A percentile compares a stretch with the other conserved stretches of the same genome.
Conservation (phyloP, 2,329 filamentous ascomycete species). For the Verticillium longisporum region DNA sequence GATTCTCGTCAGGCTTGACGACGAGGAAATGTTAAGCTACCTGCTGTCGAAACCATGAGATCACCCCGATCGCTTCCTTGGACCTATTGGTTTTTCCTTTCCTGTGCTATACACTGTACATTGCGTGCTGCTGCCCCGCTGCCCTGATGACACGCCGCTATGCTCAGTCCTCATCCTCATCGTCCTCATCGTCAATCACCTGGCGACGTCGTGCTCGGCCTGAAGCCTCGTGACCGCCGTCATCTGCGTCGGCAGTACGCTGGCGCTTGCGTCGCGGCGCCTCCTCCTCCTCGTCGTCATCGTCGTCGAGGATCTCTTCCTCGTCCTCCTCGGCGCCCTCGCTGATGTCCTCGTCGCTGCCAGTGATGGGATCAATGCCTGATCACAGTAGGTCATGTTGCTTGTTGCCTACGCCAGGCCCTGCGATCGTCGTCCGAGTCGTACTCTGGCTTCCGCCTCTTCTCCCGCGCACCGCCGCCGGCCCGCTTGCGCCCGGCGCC, state of each 20-base stretch:
- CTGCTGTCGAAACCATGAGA: not conserved
- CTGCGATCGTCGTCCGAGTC: slow-evolving; percentile 76
- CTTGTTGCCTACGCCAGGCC: too few relatives aligned
- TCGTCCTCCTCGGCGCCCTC: slow-evolving; percentile 54
- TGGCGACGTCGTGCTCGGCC: slow-evolving; percentile 45
- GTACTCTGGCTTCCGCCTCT: slow-evolving; percentile 55
- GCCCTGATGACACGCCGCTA: not conserved
- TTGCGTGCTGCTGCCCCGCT: too few relatives aligned
- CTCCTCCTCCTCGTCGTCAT: slow-evolving; percentile 37
- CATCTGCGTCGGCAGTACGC: slow-evolving; percentile 40
- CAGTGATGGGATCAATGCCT: too few relatives aligned
- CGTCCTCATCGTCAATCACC: slow-evolving; percentile 55
- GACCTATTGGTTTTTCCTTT: not conserved
- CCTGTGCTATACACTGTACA: not conserved
- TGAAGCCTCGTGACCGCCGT: slow-evolving; percentile 40
- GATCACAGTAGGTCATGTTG: too few relatives aligned
- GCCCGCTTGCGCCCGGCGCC: slow-evolving; percentile 45
- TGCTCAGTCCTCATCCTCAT: slow-evolving; percentile 31
- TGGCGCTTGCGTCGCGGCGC: slow-evolving; percentile 39
- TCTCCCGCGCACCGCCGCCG: slow-evolving; percentile 40
- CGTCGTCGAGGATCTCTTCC: slow-evolving; percentile 48
- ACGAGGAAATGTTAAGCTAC: not conserved
- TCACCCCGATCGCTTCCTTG: not conserved
- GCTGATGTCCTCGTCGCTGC: slow-evolving; percentile 62
- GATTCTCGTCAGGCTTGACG: not conserved